Base-by-base conservation (phyloP, 441 rosid species). In the Cnidoscolus chayamansa region DNA sequence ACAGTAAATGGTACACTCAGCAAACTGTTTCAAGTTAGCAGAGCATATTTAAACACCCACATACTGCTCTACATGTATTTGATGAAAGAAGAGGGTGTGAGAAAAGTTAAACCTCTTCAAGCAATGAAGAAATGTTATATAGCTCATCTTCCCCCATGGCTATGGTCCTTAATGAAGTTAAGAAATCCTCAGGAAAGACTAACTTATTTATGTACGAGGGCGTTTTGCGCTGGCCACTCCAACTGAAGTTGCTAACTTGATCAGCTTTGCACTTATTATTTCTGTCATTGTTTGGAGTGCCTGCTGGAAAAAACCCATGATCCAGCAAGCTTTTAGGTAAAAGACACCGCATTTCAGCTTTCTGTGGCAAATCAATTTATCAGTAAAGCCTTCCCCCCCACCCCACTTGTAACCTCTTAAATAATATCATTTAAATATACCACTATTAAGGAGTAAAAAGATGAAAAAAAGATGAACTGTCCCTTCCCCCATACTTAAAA, bases 201-300 rank as follows among this genome's bases (percentile, higher is more conserved):
- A 94, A 83, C 80, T 90, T 87, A 76, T 84, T 80, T 75, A 76
- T n/a, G 69, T 94, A 94, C 10, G 92, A 83, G 61, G 98, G 97
- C 4, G 53, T 83, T 80, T 63, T 85, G 65, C 98, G 97, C 76
- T 87, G 84, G 74, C 98, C 98, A 76, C 95, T 89, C 97, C 98
- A 94, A 84, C 97, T 91, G 78, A 85, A 90, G 82, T 82, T 85
- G 82, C 79, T 77, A 75, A 75, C 72, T 65, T 40, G 16, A 47
- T 71, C 82, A 47, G 35, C 75, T 68, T 72, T 81, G 50, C 35
- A 13, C 65, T 79, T 72, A 47, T 55, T 65, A 51, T 58, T 80
- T 70, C 73, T 74, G 82, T 83, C 78, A 63, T 54, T 67, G 31
- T 76, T 83, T 57, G 90, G 68, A 74, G 75, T 57, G 71, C 40